Conservation (phyloP, 768 basidiomycete genomes). For the Goffeauzyma gilvescens region DNA sequence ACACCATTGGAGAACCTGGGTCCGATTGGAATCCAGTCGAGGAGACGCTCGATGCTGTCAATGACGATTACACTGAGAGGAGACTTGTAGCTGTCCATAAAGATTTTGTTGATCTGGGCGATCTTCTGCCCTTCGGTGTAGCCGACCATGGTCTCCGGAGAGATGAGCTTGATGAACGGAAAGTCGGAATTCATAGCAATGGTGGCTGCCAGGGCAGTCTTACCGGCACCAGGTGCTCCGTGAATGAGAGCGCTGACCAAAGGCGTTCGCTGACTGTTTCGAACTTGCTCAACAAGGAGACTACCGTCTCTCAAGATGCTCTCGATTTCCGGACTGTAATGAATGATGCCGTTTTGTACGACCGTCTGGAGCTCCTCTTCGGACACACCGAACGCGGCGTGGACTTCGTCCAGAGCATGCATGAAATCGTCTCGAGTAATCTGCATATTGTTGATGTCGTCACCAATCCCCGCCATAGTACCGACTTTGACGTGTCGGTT, state of each 20-base stretch:
- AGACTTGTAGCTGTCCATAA: conserved; percentile 91
- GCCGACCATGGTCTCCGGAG: conserved; percentile 92
- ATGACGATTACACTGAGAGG: conserved; percentile 89
- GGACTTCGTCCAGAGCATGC: conserved; percentile 79
- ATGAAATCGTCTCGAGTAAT: conserved; percentile 74
- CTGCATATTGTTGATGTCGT: conserved; percentile 80
- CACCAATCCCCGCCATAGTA: conserved; percentile 86
- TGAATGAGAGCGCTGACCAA: conserved; percentile 77
- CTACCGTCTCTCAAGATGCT: conserved; percentile 68
- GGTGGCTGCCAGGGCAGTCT: conserved; percentile 82
- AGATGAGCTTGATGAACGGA: conserved; percentile 94
- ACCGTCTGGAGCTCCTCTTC: conserved; percentile 73
- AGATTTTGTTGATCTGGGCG: conserved; percentile 71
- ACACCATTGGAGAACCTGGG: conserved; percentile 91
- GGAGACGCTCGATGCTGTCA: conserved; percentile 74
- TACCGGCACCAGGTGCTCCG: conserved; percentile 68
- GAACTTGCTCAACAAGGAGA: conserved; percentile 83
- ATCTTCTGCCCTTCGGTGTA: conserved; percentile 86
- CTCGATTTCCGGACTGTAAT: conserved; percentile 60
- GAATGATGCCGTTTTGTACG: conserved; percentile 86
- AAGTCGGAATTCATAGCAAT: conserved; percentile 85
- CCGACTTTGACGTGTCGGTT: conserved; percentile 95
- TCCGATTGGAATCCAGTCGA: conserved; percentile 93
- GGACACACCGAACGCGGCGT: conserved; percentile 90
- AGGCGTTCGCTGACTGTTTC: conserved; percentile 70